Evolutionary conservation across 2,329 filamentous ascomycete genomes (phyloP).

Genomic region (Colletotrichum abscissum): DNA sequence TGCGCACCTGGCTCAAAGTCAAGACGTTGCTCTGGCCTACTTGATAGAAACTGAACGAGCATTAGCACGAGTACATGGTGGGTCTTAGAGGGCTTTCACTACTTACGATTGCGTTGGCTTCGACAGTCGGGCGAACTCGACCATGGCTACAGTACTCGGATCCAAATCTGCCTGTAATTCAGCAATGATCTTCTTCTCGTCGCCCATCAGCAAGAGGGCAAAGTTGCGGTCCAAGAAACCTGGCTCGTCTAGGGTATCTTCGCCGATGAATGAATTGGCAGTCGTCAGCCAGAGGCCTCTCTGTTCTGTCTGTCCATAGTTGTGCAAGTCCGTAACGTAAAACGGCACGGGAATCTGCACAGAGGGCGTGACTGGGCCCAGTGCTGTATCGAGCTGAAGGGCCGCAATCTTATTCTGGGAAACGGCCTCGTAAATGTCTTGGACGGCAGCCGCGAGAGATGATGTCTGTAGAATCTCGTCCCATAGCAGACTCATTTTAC

Average conservation of each 20-base stretch:
- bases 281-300: conserved; percentile 89
- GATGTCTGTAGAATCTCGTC: conserved; percentile 77
- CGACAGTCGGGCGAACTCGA: conserved; percentile 83
- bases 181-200: conserved; percentile 78
- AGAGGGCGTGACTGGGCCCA: conserved; percentile 69
- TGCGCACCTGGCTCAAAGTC: conserved; percentile 82
- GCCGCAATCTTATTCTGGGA: conserved; percentile 89
- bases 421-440: conserved; percentile 83
- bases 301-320: conserved; percentile 74
- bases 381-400: conserved; percentile 75
- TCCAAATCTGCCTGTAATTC: conserved; percentile 83
- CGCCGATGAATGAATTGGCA: conserved; percentile 78
- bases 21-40: conserved; percentile 78
- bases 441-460: conserved; percentile 84
- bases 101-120: conserved; percentile 73
- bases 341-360: conserved; percentile 74
- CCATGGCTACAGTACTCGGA: conserved; percentile 79
- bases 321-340: conserved; percentile 79
- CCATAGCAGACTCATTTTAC: conserved; percentile 76
- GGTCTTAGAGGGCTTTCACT: background rate
- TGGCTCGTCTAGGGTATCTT: conserved; percentile 75
- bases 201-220: conserved; percentile 84
- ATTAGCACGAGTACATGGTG: background rate
- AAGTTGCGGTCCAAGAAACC: conserved; percentile 86
- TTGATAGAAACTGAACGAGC: conserved; percentile 66